These are phyloP conservation scores for Capsella rubella DNA, from an alignment of 441 rosid species.

Conservation along the genomic window DNA sequence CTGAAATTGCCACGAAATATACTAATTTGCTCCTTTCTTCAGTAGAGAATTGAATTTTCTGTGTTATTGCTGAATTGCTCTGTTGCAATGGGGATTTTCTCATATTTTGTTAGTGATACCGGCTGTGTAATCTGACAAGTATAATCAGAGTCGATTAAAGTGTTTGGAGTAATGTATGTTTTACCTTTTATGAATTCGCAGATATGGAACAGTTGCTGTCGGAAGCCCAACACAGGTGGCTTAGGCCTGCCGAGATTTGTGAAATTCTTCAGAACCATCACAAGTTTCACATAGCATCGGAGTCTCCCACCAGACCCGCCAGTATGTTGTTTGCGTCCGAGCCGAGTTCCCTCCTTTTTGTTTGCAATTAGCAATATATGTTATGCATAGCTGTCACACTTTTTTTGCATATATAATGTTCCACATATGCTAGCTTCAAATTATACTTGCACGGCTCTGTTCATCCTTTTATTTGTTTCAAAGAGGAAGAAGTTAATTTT, in stretches of 20 bases:
- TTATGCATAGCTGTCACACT: neutral
- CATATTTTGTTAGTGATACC: conserved; percentile 4
- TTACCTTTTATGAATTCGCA: conserved; percentile 41
- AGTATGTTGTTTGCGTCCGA: conserved; percentile 59
- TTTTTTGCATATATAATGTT: neutral
- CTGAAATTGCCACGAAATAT: conserved; percentile 4
- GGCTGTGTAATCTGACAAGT: neutral
- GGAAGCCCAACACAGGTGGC: conserved; percentile 95
- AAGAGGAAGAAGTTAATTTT: neutral
- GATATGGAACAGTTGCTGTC: conserved; percentile 76
- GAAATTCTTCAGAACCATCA: conserved; percentile 87
- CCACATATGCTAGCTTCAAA: conserved; percentile 5
- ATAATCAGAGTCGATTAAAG: conserved; percentile 3
- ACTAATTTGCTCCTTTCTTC: neutral
- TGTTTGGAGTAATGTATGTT: conserved; percentile 11
- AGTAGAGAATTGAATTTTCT: conserved; percentile 6
- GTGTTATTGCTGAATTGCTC: conserved; percentile 1
- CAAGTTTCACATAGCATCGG: conserved; percentile 78
- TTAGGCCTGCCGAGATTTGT: conserved; percentile 96
- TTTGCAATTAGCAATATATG: neutral
- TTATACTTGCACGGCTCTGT: conserved; percentile 4
- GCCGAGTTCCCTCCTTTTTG: neutral
- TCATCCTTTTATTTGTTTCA: neutral
- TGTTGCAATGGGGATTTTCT: conserved; percentile 8
- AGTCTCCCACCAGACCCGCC: conserved; percentile 82